These are phyloP conservation scores for Rhizopogon rudus DNA, from an alignment of 768 basidiomycete species.

Conservation along the genomic window DNA sequence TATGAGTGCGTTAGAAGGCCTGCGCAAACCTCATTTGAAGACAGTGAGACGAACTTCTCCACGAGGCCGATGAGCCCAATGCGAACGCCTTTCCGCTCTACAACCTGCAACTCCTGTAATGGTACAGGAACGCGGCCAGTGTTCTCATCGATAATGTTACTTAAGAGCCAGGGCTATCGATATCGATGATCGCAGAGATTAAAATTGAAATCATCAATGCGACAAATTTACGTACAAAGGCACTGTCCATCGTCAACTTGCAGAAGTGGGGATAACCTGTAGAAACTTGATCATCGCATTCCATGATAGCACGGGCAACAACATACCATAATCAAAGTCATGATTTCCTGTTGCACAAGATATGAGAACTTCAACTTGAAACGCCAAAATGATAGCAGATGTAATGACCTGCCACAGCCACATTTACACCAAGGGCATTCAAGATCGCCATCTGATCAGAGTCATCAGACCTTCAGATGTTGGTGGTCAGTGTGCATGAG, in stretches of 20 bases:
- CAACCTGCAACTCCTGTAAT: slow-evolving; percentile 55
- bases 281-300: background rate
- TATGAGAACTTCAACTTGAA: too few relatives aligned
- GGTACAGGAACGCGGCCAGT: slow-evolving; percentile 60
- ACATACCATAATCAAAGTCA: slow-evolving; percentile 82
- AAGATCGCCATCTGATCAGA: too few relatives aligned
- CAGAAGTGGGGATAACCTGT: slow-evolving; percentile 60
- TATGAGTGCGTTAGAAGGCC: slow-evolving; percentile 21
- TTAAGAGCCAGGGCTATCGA: slow-evolving; percentile 67
- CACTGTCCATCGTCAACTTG: slow-evolving; percentile 65
- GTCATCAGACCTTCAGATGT: too few relatives aligned
- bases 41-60: slow-evolving; percentile 54
- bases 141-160: slow-evolving; percentile 29
- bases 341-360: slow-evolving; percentile 63
- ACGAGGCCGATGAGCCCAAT: slow-evolving; percentile 85
- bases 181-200: background rate
- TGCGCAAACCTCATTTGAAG: background rate
- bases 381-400: background rate
- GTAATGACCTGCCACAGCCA: slow-evolving; percentile 68
- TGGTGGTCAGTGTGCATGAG: too few relatives aligned
- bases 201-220: background rate
- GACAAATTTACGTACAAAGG: slow-evolving; percentile 50
- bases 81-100: slow-evolving; percentile 65
- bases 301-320: slow-evolving; percentile 3
- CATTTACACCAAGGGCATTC: slow-evolving; percentile 62